Evolutionary conservation across 2,329 filamentous ascomycete species (phyloP).

Genomic region (Ambrosiella beaveri): DNA sequence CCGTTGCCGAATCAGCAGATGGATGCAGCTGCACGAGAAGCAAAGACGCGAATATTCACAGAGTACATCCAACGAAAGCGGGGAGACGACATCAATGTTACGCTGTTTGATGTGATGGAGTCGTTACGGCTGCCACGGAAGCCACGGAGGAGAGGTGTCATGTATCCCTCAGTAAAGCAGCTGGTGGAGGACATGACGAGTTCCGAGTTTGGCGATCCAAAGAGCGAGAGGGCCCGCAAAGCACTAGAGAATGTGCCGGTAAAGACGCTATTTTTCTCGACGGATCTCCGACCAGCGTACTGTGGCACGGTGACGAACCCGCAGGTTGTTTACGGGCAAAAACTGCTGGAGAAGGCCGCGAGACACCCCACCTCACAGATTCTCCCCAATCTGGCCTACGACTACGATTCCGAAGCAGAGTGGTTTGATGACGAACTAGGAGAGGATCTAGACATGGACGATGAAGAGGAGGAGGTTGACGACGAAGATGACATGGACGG

Average conservation of each 20-base stretch:
- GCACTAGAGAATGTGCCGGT: constrained; percentile 38
- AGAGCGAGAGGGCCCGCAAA: constrained; percentile 21
- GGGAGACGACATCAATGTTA: constrained; percentile 27
- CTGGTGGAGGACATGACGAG: constrained; percentile 37
- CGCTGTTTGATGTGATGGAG: constrained; percentile 27
- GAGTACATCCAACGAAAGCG: constrained; percentile 26
- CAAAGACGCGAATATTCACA: constrained; percentile 35
- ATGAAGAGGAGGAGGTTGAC: constrained; percentile 50
- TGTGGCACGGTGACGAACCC: constrained; percentile 53
- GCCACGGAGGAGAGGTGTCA: constrained; percentile 27
- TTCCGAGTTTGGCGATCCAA: constrained; percentile 17
- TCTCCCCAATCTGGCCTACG: constrained; percentile 52
- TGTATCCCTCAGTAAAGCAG: constrained; percentile 37
- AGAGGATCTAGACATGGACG: constrained; percentile 52
- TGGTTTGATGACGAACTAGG: constrained; percentile 60
- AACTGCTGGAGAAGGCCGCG: constrained; percentile 33
- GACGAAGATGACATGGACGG: constrained; percentile 77
- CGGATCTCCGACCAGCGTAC: constrained; percentile 53
- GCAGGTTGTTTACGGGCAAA: constrained; percentile 26
- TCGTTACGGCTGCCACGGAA: constrained; percentile 29
- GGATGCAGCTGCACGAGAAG: constrained; percentile 37
- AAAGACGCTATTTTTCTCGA: constrained; percentile 44
- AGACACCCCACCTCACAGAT: constrained; percentile 35
- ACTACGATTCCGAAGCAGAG: constrained; percentile 73
- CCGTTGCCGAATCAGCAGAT: constrained; percentile 34